Evolutionary conservation across 371 early-diverging fungal species (phyloP), one percentile per base, ranked within the genome.

Genomic region (Apophysomyces trapeziformis): DNA sequence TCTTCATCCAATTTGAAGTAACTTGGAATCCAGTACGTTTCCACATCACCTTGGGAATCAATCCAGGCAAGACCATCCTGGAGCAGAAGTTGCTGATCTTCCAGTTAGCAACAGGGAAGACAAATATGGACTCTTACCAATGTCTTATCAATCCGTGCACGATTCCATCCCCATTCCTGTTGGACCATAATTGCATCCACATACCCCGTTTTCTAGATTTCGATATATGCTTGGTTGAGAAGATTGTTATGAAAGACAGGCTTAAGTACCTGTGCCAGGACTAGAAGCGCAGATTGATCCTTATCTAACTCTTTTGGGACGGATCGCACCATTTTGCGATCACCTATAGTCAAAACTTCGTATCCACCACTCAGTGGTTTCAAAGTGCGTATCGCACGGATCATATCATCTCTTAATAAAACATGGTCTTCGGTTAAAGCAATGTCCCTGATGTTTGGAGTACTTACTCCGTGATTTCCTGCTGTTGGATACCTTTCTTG

Each of bases 281-380:
- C 69, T 37, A 97, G 71, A 39, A 95, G 75, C 0, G 79, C 76
- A 0, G 92, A 75, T 57, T 91, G 89, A 72, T 97, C 98, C 5
- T 82, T 78, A 70, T 94, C 93, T 50, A 97, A 76, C 70, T 98
- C 98, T 16, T 92, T 83, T 0, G 97, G 96, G 4, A 97, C 91
- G 7, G 95, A 94, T 68, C 92, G 90, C 5, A 98, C 90, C 85
- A 97, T 86, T 61, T 86, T 90, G 44, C 87, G 83, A 7, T 75
- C 68, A 12, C 97, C 97, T 68, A 96, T 86, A 44, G 72, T 76
- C 9, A 96, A 61, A 5, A 98, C 85, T 46, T 87, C 87, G 79
- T 93, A 97, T 2, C 96, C 96, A 69, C 88, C 90, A 44, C 93
- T 95, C 13, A 98, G 76, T 5, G 96, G 94, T 26, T 87, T 85